Base-by-base conservation (phyloP, 768 basidiomycete species). In the Pleurotus djamor region DNA sequence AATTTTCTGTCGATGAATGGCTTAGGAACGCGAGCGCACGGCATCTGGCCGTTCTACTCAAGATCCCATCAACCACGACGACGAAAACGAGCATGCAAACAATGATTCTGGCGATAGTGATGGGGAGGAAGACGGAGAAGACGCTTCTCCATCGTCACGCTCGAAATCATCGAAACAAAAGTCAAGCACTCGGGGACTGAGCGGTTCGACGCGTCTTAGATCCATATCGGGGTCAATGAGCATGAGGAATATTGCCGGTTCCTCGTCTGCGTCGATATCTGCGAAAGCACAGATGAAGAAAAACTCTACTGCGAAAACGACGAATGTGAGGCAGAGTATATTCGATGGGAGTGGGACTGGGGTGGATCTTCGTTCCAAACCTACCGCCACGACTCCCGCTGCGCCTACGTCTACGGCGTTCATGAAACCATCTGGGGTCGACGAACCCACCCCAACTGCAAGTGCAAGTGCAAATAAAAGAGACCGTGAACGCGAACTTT, bases 381-480 rank as follows among this genome's bases (percentile, higher is more conserved):
- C 63, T 56, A 48, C 56, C 44, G 32, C 49, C 14, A 5, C 65
- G 12, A 37, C 63, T 14, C 54, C 61, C 16, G 13, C 64, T 36
- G 43, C 60, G n/a, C n/a, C n/a, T n/a, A n/a, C n/a, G n/a, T n/a
- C n/a, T n/a, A n/a, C n/a, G n/a, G n/a, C n/a, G n/a, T n/a, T 86
- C 68, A 62, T 85, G 60, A 86, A 84, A 64, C 86, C 86, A 36
- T 72, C 77, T 48, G 85, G 84, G 34, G 77, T 87, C 14, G 84
- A 86, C 59, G 82, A 76, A 45, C 81, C 79, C 21, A n/a, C n/a
- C n/a, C n/a, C n/a, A n/a, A n/a, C n/a, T n/a, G n/a, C n/a, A n/a
- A n/a, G n/a, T n/a, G n/a, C n/a, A n/a, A n/a, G n/a, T n/a, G n/a
- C n/a, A n/a, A n/a, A n/a, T n/a, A n/a, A n/a, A n/a, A 76, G 63